Evolutionary conservation across 441 rosid genomes (phyloP).

Genomic region (Biscutella laevigata): DNA sequence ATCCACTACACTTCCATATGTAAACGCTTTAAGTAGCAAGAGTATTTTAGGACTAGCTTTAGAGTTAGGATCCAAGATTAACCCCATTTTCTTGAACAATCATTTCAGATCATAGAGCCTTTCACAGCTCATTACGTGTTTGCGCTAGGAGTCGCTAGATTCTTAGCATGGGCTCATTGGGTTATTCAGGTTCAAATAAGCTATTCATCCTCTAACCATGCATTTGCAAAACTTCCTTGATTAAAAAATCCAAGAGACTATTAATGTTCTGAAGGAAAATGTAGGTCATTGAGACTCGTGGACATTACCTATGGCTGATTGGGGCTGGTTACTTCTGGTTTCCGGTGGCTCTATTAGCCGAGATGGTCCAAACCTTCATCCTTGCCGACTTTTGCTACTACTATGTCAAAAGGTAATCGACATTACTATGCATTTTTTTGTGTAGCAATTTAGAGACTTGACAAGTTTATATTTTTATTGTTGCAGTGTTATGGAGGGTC

Average conservation of each 20-base stretch:
- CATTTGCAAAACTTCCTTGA: not conserved
- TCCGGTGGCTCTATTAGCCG: slow-evolving; percentile 45
- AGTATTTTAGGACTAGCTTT: not conserved
- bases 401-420: slow-evolving; percentile 61
- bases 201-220: not conserved
- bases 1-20: not conserved
- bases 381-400: slow-evolving; percentile 80
- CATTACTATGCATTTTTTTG: no score
- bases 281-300: slow-evolving; percentile 49
- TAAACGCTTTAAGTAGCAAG: not conserved
- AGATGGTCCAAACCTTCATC: slow-evolving; percentile 70
- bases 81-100: not conserved
- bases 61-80: not conserved
- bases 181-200: slow-evolving; percentile 49
- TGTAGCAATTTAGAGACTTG: not conserved
- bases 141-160: slow-evolving; percentile 67
- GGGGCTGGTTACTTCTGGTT: slow-evolving; percentile 63
- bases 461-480: not conserved
- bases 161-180: slow-evolving; percentile 72
- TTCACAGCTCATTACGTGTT: slow-evolving; percentile 78
- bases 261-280: not conserved
- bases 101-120: slow-evolving; percentile 69
- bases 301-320: slow-evolving; percentile 35
- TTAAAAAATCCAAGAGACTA: not conserved
- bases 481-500: slow-evolving; percentile 57